Percentiles rank a stretch among this genome's conserved stretches.
Conservation (phyloP, 2,329 filamentous ascomycete genomes). For the Kalmusia sp. region DNA sequence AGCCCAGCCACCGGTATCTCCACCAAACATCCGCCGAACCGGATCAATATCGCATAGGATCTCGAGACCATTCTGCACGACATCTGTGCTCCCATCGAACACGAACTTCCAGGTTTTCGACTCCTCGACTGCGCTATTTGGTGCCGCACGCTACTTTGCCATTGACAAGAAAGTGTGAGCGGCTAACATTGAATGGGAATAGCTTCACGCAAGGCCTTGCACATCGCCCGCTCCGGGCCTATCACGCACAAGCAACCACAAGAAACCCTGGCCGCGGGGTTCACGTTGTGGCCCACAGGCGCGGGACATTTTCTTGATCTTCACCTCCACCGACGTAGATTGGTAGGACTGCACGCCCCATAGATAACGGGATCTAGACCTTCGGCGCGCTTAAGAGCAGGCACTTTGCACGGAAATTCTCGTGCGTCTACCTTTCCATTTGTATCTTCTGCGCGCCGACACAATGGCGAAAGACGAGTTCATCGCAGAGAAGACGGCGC, state of each 20-base stretch:
- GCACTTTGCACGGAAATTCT: too few species aligned
- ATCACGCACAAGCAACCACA: background rate
- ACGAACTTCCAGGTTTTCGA: background rate
- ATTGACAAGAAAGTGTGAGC: too few species aligned
- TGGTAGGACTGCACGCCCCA: background rate
- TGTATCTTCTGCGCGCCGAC: background rate
- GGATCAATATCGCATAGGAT: background rate
- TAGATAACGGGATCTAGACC: background rate
- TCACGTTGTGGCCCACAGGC: background rate
- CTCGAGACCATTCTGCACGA: background rate
- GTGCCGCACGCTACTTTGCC: background rate
- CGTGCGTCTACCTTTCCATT: too few species aligned
- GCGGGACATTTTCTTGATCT: background rate
- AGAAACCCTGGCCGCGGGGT: background rate
- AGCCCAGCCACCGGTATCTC: slow-evolving; percentile 2
- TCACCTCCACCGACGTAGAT: background rate
- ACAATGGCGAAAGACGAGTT: background rate
- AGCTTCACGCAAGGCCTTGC: background rate
- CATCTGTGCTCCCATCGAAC: background rate
- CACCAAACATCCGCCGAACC: background rate
- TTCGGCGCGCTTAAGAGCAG: background rate
- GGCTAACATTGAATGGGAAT: background rate
- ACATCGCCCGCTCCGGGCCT: slow-evolving; percentile 2
- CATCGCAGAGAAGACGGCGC: background rate
- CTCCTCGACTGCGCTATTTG: background rate